These are phyloP conservation scores for Salix dunnii DNA, from an alignment of 345 rosid species.

Conservation along the genomic window DNA sequence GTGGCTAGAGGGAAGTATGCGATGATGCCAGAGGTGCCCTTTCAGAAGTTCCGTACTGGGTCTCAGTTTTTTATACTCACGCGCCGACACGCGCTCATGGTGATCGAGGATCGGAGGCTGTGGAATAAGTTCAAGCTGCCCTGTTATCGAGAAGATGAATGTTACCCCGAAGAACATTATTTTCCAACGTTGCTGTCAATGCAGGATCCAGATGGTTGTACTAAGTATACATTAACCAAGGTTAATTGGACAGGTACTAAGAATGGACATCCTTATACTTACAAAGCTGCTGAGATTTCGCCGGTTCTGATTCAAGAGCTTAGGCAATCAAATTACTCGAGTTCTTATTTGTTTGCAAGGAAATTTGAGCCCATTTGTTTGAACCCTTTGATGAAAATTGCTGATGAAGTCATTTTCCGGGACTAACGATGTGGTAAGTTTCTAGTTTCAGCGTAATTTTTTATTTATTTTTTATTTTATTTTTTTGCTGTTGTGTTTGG, in stretches of 20 bases:
- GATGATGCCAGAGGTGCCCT: slow-evolving; percentile 79
- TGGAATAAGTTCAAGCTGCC: slow-evolving; percentile 83
- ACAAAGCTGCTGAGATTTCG: slow-evolving; percentile 51
- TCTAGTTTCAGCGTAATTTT: background rate
- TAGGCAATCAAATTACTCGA: slow-evolving; percentile 62
- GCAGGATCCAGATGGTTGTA: slow-evolving; percentile 68
- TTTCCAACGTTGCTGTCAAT: slow-evolving; percentile 83
- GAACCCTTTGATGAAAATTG: slow-evolving; percentile 67
- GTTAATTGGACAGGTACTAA: slow-evolving; percentile 95
- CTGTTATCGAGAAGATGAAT: slow-evolving; percentile 65
- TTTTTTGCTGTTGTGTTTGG: background rate
- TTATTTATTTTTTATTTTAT: too few relatives aligned
- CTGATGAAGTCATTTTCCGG: slow-evolving; percentile 70
- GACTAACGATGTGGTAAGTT: slow-evolving; percentile 60
- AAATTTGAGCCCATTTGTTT: slow-evolving; percentile 90
- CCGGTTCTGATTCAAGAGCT: slow-evolving; percentile 50
- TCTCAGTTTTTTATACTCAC: slow-evolving; percentile 92
- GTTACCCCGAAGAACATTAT: slow-evolving; percentile 97
- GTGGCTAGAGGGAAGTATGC: slow-evolving; percentile 65
- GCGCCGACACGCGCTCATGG: slow-evolving; percentile 65
- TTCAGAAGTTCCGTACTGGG: slow-evolving; percentile 65
- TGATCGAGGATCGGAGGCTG: slow-evolving; percentile 58
- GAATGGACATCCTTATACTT: slow-evolving; percentile 80
- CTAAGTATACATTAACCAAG: slow-evolving; percentile 63
- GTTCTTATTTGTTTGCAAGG: slow-evolving; percentile 79